Base-by-base conservation (phyloP, 176 grass and related monocot genomes). In the Puccinellia tenuiflora region DNA sequence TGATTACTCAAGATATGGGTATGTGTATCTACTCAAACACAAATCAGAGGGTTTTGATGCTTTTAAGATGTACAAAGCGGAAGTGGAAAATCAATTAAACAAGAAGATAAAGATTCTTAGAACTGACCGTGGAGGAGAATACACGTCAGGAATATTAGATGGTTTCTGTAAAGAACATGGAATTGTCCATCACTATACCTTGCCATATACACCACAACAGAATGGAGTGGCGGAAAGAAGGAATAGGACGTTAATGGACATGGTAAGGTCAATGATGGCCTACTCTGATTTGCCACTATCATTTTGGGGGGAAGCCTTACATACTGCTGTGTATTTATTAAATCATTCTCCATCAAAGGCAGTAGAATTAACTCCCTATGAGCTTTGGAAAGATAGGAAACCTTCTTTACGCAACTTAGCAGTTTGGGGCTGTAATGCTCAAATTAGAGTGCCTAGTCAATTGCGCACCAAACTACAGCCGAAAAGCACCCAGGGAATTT, bases 81-180 rank as follows among this genome's bases (percentile, higher is more conserved):
- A 65, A 64, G 77, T 48, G 26, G 11, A 79, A 79, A 79, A 79
- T 79, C 26, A 79, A 11, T 47, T 79, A 1, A 79, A 79, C n/a
- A 65, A 47, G 31, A 79, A 28, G 14, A 79, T 79, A 25, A 79
- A 79, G 14, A 56, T 79, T 64, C n/a, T 79, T 9, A 79, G 26
- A 79, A 79, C 40, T 48, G 26, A 48, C 21, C 26, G 17, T 48
- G 57, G 25, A 17, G 57, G 39, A 31, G 77, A 79, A 65, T 79
- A 79, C 17, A 64, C 59, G 47, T 79, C 9, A 64, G 38, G 43
- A 80, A 68, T 68, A 26, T 39, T 53, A 54, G 52, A 80, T 68
- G 21, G 8, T 10, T 68, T 52, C 10, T 80, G 3, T 10, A 52
- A 80, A 37, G 61, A 68, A 21, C 13, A 80, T 67, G 13, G 4